Conservation (phyloP, 345 rosid genomes). For the Ceriops decandra region DNA sequence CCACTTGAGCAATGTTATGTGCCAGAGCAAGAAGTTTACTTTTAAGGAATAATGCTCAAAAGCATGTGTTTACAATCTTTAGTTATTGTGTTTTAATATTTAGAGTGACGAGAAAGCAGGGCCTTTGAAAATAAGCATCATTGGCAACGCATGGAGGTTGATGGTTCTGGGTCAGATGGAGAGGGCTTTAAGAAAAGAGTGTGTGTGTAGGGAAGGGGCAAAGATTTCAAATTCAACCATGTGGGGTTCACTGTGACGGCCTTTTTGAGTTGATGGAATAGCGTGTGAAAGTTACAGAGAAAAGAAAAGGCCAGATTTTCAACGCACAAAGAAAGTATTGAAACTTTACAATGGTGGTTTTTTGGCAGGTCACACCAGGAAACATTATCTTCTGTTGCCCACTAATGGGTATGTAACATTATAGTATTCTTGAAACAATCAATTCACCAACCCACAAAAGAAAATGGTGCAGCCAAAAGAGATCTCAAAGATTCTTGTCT, state of each 20-base stretch:
- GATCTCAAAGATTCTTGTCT: too few species aligned
- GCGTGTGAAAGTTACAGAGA: slow-evolving; percentile 17
- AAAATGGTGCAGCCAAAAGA: not conserved
- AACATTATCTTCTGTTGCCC: slow-evolving; percentile 31
- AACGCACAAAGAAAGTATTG: not conserved
- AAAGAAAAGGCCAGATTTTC: slow-evolving; percentile 16
- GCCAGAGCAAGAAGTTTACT: not conserved
- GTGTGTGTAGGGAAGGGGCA: slow-evolving; percentile 22
- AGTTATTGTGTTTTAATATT: not conserved
- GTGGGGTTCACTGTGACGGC: slow-evolving; percentile 32
- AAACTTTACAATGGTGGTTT: slow-evolving; percentile 3
- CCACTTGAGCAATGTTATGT: not conserved
- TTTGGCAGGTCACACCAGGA: slow-evolving; percentile 13
- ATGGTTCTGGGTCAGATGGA: slow-evolving; percentile 9
- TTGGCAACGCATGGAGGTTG: slow-evolving; percentile 23
- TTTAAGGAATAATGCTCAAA: not conserved
- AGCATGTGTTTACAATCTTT: slow-evolving; percentile 3
- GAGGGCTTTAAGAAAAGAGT: slow-evolving; percentile 6
- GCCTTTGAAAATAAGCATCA: not conserved
- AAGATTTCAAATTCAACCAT: slow-evolving; percentile 26
- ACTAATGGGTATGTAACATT: slow-evolving; percentile 6
- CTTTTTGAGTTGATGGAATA: slow-evolving; percentile 10
- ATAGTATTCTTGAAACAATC: not conserved
- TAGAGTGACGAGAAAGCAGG: not conserved
- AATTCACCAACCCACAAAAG: not conserved